These are phyloP conservation scores for Colletotrichum echinochloae DNA, from an alignment of 2,329 filamentous ascomycete species.

Conservation along the genomic window DNA sequence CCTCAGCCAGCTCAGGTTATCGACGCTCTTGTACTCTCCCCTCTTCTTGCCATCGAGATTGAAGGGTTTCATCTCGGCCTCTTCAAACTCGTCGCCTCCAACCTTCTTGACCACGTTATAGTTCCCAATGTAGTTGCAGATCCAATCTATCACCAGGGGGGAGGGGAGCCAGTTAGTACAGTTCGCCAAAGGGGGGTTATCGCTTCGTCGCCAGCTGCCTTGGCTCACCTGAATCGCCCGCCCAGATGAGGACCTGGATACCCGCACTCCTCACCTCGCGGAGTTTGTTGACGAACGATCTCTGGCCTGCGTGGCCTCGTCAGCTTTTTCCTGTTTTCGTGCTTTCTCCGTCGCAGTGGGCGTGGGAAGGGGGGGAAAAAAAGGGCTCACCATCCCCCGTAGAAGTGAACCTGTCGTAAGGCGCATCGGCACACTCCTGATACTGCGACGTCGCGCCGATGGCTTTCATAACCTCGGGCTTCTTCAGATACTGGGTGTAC, in stretches of 20 bases:
- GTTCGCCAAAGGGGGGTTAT: background rate
- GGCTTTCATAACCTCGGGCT: slow-evolving; percentile 50
- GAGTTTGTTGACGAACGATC: slow-evolving; percentile 58
- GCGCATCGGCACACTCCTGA: slow-evolving; percentile 53
- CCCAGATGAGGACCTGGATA: slow-evolving; percentile 64
- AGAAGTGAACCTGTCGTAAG: slow-evolving; percentile 51
- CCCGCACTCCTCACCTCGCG: slow-evolving; percentile 60
- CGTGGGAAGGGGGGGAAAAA: no score
- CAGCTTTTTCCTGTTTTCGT: background rate
- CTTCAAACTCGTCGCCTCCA: slow-evolving; percentile 55
- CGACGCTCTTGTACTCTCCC: slow-evolving; percentile 63
- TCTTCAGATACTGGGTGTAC: slow-evolving; percentile 56
- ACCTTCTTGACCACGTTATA: slow-evolving; percentile 44
- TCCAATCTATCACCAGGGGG: slow-evolving; percentile 57
- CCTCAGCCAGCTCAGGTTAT: slow-evolving; percentile 62
- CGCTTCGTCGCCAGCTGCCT: background rate
- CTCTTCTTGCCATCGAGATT: slow-evolving; percentile 59
- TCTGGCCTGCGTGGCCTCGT: slow-evolving; percentile 47
- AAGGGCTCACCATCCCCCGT: slow-evolving; percentile 57
- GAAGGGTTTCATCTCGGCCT: slow-evolving; percentile 50
- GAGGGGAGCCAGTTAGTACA: no score
- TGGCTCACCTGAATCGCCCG: slow-evolving; percentile 61
- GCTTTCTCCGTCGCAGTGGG: background rate
- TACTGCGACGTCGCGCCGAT: slow-evolving; percentile 60
- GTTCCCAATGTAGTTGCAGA: slow-evolving; percentile 69